Evolutionary conservation across 257 asterid genomes (phyloP).

Genomic region (Striga asiatica): DNA sequence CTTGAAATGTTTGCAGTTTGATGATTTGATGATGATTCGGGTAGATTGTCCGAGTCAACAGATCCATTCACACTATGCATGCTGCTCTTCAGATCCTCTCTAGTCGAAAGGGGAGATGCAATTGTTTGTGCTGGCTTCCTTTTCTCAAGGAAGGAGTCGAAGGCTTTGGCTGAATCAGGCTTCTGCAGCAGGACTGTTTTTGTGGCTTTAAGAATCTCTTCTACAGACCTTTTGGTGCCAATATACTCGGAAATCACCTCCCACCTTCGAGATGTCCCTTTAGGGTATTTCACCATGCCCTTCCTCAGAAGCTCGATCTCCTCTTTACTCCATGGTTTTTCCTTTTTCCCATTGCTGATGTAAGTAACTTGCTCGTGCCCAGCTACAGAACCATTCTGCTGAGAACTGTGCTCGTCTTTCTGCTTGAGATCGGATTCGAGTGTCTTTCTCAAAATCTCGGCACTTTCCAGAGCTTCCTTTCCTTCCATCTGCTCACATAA

Average conservation of each 20-base stretch:
- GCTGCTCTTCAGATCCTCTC: constrained; percentile 40
- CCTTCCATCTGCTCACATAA: constrained; percentile 65
- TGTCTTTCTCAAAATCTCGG: constrained; percentile 38
- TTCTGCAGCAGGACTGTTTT: constrained; percentile 93
- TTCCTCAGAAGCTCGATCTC: constrained; percentile 91
- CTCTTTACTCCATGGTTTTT: constrained; percentile 68
- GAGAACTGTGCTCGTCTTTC: constrained; percentile 27
- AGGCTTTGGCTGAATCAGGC: constrained; percentile 85
- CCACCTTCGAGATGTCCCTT: constrained; percentile 96
- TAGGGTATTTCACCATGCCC: constrained; percentile 80
- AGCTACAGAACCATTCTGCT: constrained; percentile 48
- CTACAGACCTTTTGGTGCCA: constrained; percentile 82
- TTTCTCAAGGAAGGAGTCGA: constrained; percentile 92
- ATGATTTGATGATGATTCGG: constrained; percentile 22
- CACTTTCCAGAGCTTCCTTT: constrained; percentile 38
- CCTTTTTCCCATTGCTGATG: constrained; percentile 42
- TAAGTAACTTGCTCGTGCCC: constrained; percentile 24
- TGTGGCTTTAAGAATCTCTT: constrained; percentile 92
- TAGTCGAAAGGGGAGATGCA: constrained; percentile 80
- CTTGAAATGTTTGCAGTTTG: constrained; percentile 11
- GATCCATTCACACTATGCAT: constrained; percentile 25
- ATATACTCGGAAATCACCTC: constrained; percentile 89
- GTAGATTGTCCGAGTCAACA: constrained; percentile 23
- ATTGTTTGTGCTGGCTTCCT: constrained; percentile 67
- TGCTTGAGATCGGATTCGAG: constrained; percentile 30